A percentile compares a stretch with the other conserved stretches of the same genome.
These are phyloP conservation scores for Nitzschia sp. DNA, from an alignment of 108 stramenopile species.

Conservation along the genomic window DNA sequence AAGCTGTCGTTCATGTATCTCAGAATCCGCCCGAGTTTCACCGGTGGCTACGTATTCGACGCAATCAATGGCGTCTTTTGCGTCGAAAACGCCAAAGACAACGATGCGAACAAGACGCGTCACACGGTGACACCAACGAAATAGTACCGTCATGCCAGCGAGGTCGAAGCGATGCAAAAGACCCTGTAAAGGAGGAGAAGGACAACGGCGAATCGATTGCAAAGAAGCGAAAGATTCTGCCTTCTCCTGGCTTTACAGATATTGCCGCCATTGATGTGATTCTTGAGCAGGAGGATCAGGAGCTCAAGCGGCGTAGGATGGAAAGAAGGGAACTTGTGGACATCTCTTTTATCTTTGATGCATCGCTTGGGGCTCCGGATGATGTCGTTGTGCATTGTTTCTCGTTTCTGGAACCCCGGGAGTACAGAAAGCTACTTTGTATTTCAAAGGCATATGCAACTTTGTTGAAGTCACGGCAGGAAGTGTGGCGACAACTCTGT, in stretches of 20 bases:
- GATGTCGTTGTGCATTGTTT: slow-evolving; percentile 64
- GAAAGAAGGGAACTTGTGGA: slow-evolving; percentile 49
- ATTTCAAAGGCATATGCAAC: slow-evolving; percentile 44
- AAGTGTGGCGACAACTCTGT: slow-evolving; percentile 66
- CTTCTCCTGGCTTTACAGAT: slow-evolving; percentile 31
- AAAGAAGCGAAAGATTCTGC: slow-evolving; percentile 1
- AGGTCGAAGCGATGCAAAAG: neutral
- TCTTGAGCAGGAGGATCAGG: slow-evolving; percentile 54
- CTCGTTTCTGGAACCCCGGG: slow-evolving; percentile 46
- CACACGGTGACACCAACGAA: neutral
- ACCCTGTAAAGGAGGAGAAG: neutral
- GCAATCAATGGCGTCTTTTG: slow-evolving; percentile 66
- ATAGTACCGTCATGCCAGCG: neutral
- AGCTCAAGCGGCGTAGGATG: slow-evolving; percentile 24
- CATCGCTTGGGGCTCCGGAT: slow-evolving; percentile 63
- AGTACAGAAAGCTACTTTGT: slow-evolving; percentile 60
- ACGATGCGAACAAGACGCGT: slow-evolving; percentile 1
- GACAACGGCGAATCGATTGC: neutral
- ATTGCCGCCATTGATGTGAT: slow-evolving; percentile 70
- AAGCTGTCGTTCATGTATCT: slow-evolving; percentile 67
- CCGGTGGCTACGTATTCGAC: slow-evolving; percentile 67
- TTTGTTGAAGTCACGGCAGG: slow-evolving; percentile 53
- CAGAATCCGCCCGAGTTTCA: slow-evolving; percentile 33
- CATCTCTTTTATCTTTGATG: slow-evolving; percentile 63
- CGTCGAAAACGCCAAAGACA: slow-evolving; percentile 63